Conservation (phyloP, 345 rosid genomes). For the Lepidium aucheri region DNA sequence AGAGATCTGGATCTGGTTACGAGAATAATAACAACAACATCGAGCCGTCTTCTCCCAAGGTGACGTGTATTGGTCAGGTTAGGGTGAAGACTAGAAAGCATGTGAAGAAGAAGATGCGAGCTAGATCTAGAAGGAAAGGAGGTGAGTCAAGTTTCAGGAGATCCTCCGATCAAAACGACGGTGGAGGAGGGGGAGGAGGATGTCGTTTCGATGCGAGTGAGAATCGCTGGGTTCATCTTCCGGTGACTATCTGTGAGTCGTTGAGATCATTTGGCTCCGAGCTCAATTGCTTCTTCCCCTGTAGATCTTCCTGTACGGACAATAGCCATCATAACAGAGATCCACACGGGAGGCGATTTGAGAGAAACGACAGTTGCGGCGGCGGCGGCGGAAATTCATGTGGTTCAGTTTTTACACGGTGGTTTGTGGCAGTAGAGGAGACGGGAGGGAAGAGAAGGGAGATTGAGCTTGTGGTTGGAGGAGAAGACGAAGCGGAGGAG, state of each 20-base stretch:
- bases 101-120: constrained; percentile 61
- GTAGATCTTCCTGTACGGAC: constrained; percentile 67
- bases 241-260: constrained; percentile 76
- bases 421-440: constrained; percentile 75
- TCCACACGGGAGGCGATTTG: constrained; percentile 23
- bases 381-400: constrained; percentile 41
- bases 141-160: constrained; percentile 67
- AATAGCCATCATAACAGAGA: not conserved
- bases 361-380: constrained; percentile 21
- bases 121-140: constrained; percentile 48
- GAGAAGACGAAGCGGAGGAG: constrained; percentile 34
- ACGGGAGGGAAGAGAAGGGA: constrained; percentile 55
- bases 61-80: constrained; percentile 98
- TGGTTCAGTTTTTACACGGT: constrained; percentile 71
- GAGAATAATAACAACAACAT: constrained; percentile 5
- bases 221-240: constrained; percentile 78
- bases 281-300: constrained; percentile 77
- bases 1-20: constrained; percentile 52
- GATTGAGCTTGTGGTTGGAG: constrained; percentile 72
- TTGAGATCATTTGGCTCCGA: constrained; percentile 74
- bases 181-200: not conserved
- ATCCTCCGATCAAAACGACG: constrained; percentile 18
- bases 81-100: constrained; percentile 94
- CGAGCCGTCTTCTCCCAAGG: constrained; percentile 93
- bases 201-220: constrained; percentile 19